Conservation (phyloP, 2,329 filamentous ascomycete genomes). For the Rosellinia necatrix region DNA sequence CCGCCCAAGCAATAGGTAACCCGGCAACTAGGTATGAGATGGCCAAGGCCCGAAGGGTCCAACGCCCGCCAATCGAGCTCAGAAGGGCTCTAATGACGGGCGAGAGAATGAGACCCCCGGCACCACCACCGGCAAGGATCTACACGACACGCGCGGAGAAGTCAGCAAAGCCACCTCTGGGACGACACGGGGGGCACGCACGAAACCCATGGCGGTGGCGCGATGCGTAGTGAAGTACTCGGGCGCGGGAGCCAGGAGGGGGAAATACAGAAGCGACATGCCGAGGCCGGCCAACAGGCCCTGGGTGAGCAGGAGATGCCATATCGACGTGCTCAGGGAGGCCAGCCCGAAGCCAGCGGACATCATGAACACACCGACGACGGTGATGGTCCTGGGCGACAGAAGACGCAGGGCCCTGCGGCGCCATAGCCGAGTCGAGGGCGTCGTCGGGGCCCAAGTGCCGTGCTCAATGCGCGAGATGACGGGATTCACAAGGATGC, state of each 20-base stretch:
- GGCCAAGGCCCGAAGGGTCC: constrained; percentile 49
- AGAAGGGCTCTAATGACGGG: constrained; percentile 48
- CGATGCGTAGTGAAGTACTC: constrained; percentile 55
- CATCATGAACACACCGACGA: constrained; percentile 48
- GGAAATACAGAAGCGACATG: constrained; percentile 50
- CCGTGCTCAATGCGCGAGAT: constrained; percentile 48
- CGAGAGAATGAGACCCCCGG: constrained; percentile 49
- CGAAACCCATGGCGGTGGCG: constrained; percentile 51
- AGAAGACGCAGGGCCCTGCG: constrained; percentile 34
- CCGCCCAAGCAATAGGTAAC: constrained; percentile 46
- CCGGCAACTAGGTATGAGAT: constrained; percentile 45
- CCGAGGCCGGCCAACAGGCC: constrained; percentile 49
- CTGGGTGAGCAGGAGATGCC: constrained; percentile 50
- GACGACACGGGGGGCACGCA: constrained; percentile 37
- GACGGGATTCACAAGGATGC: constrained; percentile 53
- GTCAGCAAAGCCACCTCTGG: too few species aligned
- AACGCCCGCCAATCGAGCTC: constrained; percentile 47
- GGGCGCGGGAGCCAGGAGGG: constrained; percentile 50
- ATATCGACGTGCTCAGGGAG: constrained; percentile 42
- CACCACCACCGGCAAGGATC: constrained; percentile 49
- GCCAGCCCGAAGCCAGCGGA: constrained; percentile 50
- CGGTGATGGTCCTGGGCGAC: constrained; percentile 45
- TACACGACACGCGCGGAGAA: too few species aligned
- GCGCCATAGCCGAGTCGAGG: constrained; percentile 31
- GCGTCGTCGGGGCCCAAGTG: constrained; percentile 30